Base-by-base conservation (phyloP, 345 rosid genomes). In the Eucalyptus cloeziana region DNA sequence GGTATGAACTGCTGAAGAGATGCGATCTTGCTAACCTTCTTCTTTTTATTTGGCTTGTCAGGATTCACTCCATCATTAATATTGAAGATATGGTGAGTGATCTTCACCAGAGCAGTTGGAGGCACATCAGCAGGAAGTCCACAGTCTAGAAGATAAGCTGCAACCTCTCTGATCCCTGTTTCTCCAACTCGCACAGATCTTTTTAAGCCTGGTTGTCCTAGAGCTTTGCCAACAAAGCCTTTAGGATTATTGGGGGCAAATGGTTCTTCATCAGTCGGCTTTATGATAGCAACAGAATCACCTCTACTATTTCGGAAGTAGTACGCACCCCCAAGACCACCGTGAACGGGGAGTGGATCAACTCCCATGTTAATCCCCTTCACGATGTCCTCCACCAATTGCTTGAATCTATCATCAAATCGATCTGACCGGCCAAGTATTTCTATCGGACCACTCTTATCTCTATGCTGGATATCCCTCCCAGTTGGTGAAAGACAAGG, bases 221-320 rank as follows among this genome's bases (percentile, higher is more conserved):
- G 96, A 11, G 99, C 97, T 92, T 98, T 98, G 71, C 99, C 99
- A 25, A 97, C 95, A 93, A 98, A 98, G 83, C 99, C 99, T 91
- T 98, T 98, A 0, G 99, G 99, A 86, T 98, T 98, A 92, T 98
- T 98, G 16, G 99, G 99, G 31, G 99, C 99, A 93, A 97, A 98
- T 17, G 99, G 99, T 89, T 98, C 99, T 92, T 98, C 99, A 89
- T 98, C 99, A 1, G 99, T 97, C 15, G 99, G 99, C 91, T 98
- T 98, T 85, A 97, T 99, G 88, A 98, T 98, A 1, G 99, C 99
- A 87, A 98, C 94, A 87, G 94, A 95, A 89, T 96, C 95, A 86
- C 97, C 97, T 64, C 90, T 92, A 86, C 91, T 92, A 89, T 98
- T 96, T 92, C 98, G 89, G 88, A 98, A 97, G 87, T 96, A 96